Evolutionary conservation across 108 stramenopile genomes (phyloP), one percentile per base, ranked within the genome.

Genomic region (Cyclotella atomus): DNA sequence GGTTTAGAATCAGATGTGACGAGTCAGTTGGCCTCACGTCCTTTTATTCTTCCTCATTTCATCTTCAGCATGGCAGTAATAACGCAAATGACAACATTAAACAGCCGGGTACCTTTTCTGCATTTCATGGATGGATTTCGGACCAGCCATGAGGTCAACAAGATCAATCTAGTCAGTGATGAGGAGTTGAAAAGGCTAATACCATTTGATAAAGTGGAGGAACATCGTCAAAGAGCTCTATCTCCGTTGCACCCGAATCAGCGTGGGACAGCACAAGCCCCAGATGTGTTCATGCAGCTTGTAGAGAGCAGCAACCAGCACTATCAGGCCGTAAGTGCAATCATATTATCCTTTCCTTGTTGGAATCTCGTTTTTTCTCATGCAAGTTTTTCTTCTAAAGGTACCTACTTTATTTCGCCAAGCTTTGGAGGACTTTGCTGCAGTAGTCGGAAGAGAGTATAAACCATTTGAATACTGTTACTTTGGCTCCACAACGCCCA

Each of bases 71-170:
- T 88, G 84, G 87, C 87, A 21, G 77, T 82, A 0, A 59, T 88
- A 12, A 76, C 73, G 12, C 87, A 88, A 64, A 44, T 88, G 3
- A 68, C 83, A 15, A 88, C 87, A 16, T 59, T 88, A 65, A 85
- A 85, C 30, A 83, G 82, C 25, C 49, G 84, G n/a, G 82, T 88
- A 6, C 87, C 87, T 0, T 87, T 88, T 62, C 43, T 86, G 21
- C 87, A 88, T 49, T 88, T 88, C 52, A 83, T 88, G 74, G 87
- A 88, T 77, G 87, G 87, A 32, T 88, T 85, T 70, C 81, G 87
- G 23, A 88, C 87, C 9, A 78, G 76, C 44, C 87, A 88, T 52
- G 87, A 88, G 70, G 72, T 88, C 46, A 88, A 88, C 54, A 83
- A 83, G 55, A 88, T 88, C 55, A 25, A 44, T 12, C 43, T 88